Percentiles rank a stretch among this genome's conserved stretches.
These are phyloP conservation scores for Mrakia gelida DNA, from an alignment of 768 basidiomycete genomes.

Conservation along the genomic window DNA sequence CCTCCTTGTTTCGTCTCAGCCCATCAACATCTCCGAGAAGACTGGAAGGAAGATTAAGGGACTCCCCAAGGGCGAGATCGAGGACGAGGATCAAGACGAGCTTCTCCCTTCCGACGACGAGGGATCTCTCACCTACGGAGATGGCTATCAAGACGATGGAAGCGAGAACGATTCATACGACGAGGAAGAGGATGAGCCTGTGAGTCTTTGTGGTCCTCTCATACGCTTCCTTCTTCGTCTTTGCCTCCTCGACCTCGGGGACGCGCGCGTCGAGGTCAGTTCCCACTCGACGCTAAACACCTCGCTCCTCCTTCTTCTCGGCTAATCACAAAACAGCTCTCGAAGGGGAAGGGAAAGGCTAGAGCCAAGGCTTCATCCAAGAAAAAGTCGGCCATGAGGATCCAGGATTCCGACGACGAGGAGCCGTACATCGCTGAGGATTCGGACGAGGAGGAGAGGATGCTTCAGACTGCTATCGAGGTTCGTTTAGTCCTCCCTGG, in stretches of 20 bases:
- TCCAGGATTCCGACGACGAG: not conserved
- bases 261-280: not conserved
- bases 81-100: conserved; percentile 12
- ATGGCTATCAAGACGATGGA: not conserved
- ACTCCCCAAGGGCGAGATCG: conserved; percentile 8
- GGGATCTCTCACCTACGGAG: conserved; percentile 1
- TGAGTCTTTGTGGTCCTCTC: not conserved
- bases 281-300: not conserved
- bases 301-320: not conserved
- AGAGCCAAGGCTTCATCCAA: not conserved
- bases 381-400: not conserved
- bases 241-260: not conserved
- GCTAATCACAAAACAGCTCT: not conserved
- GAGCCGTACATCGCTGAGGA: conserved; percentile 8
- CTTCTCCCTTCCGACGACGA: conserved; percentile 16
- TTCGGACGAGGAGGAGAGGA: conserved; percentile 10
- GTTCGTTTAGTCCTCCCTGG: not conserved
- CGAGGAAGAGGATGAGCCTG: not conserved
- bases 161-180: not conserved
- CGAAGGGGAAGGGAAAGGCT: conserved; percentile 5
- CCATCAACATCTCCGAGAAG: conserved; percentile 22
- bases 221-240: not conserved
- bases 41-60: conserved; percentile 3
- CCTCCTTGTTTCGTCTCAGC: not conserved
- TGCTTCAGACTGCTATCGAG: not conserved